Evolutionary conservation across 495 filamentous ascomycete genomes (phyloP).

Genomic region (Aspergillus olivimuriae): DNA sequence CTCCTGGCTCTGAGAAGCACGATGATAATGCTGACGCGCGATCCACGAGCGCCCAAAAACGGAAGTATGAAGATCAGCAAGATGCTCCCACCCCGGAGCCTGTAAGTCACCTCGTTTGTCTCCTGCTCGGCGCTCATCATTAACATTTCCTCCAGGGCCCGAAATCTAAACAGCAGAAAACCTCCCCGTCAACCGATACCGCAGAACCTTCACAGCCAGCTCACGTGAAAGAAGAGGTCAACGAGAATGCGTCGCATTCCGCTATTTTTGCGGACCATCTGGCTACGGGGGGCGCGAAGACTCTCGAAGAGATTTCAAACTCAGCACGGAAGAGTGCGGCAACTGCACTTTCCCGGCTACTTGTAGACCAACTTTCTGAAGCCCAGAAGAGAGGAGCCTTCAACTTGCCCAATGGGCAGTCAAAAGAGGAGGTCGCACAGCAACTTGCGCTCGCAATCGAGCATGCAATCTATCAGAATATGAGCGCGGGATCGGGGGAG

Average conservation of each 20-base stretch:
- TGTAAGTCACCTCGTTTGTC: slow-evolving; percentile 18
- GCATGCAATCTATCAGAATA: slow-evolving; percentile 55
- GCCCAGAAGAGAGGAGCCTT: slow-evolving; percentile 45
- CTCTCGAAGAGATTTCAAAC: slow-evolving; percentile 38
- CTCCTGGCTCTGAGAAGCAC: slow-evolving; percentile 30
- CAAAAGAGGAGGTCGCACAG: slow-evolving; percentile 44
- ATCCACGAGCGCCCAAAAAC: slow-evolving; percentile 33
- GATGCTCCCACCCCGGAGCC: slow-evolving; percentile 22
- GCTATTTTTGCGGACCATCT: slow-evolving; percentile 20
- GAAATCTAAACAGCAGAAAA: slow-evolving; percentile 35
- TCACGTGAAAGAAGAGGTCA: slow-evolving; percentile 30
- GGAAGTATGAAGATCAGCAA: slow-evolving; percentile 37
- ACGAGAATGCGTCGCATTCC: slow-evolving; percentile 17
- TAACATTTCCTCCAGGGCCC: slow-evolving; percentile 25
- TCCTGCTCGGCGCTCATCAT: slow-evolving; percentile 2
- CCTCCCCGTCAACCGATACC: slow-evolving; percentile 21
- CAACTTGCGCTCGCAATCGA: slow-evolving; percentile 68
- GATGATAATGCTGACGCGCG: slow-evolving; percentile 21
- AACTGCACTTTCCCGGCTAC: slow-evolving; percentile 44
- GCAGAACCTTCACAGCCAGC: slow-evolving; percentile 12
- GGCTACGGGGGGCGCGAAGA: slow-evolving; percentile 21
- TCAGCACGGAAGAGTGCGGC: slow-evolving; percentile 46
- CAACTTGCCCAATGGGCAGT: slow-evolving; percentile 46
- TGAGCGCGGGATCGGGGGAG: slow-evolving; percentile 44
- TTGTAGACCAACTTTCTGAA: slow-evolving; percentile 46